phyloP scores from a whole-genome alignment of 169 alveolate genomes.

The Cryptosporidium baileyi region DNA sequence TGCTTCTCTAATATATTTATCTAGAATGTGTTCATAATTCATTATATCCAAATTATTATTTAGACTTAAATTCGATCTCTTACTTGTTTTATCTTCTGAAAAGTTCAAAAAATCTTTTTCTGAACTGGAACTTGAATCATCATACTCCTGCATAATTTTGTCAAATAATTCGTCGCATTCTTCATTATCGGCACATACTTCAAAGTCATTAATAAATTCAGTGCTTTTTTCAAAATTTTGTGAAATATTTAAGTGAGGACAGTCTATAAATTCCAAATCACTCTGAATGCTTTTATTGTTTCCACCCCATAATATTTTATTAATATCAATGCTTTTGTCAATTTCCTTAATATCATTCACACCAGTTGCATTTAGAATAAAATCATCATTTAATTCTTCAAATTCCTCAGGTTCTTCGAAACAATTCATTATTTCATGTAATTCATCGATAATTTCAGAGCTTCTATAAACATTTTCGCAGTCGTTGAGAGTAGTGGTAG shows the following conservation, averaged over 20 bases:
- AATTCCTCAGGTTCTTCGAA: slow-evolving; percentile 47
- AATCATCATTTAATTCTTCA: slow-evolving; percentile 67
- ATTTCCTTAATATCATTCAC: background rate
- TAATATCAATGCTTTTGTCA: slow-evolving; percentile 4
- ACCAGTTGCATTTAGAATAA: slow-evolving; percentile 33
- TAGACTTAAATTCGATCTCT: background rate
- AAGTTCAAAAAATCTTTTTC: background rate
- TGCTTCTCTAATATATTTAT: slow-evolving; percentile 33
- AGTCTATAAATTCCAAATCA: background rate
- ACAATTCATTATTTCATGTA: slow-evolving; percentile 19
- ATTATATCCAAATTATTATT: background rate
- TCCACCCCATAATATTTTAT: slow-evolving; percentile 31
- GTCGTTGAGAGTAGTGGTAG: slow-evolving; percentile 10
- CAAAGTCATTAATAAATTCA: background rate
- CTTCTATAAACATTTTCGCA: background rate
- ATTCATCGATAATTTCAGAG: background rate
- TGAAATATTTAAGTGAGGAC: no score
- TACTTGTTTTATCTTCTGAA: background rate
- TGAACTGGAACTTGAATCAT: background rate
- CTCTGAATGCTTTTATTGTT: background rate
- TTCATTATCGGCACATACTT: background rate
- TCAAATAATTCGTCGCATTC: background rate
- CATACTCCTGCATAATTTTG: slow-evolving; percentile 20
- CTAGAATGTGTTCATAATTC: slow-evolving; percentile 38
- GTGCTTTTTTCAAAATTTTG: background rate